Percentiles rank a stretch among this genome's conserved stretches.
phyloP scores from a whole-genome alignment of 2,329 filamentous ascomycete genomes.

The Aspergillus ustus region DNA sequence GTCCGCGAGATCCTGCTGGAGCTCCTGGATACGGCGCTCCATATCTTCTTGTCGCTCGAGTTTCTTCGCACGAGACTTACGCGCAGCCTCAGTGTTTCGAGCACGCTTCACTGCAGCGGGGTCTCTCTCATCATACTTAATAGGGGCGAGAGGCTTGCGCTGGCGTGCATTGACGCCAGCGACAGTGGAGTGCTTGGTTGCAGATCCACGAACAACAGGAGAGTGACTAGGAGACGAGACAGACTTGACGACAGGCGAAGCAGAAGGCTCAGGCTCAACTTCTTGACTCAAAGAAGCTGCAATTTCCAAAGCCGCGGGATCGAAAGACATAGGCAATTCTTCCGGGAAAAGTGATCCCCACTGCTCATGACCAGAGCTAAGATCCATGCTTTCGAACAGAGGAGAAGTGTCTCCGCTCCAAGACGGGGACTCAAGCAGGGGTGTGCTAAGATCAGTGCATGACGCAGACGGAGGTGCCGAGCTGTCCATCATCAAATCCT shows the following conservation, averaged over 20 bases:
- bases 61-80: slow-evolving; percentile 89
- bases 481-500: slow-evolving; percentile 74
- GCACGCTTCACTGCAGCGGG: slow-evolving; percentile 87
- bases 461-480: slow-evolving; percentile 82
- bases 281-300: slow-evolving; percentile 27
- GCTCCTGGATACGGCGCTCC: slow-evolving; percentile 72
- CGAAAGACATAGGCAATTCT: slow-evolving; percentile 30
- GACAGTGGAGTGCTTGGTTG: slow-evolving; percentile 68
- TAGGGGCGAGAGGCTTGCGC: slow-evolving; percentile 79
- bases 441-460: slow-evolving; percentile 83
- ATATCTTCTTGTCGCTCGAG: slow-evolving; percentile 74
- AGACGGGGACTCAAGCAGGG: slow-evolving; percentile 75
- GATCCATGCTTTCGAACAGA: slow-evolving; percentile 66
- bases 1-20: slow-evolving; percentile 56
- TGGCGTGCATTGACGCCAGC: slow-evolving; percentile 74
- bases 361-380: slow-evolving; percentile 57
- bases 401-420: slow-evolving; percentile 79
- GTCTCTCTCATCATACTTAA: slow-evolving; percentile 76
- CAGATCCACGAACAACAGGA: slow-evolving; percentile 48
- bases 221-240: slow-evolving; percentile 48
- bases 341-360: slow-evolving; percentile 70
- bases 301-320: slow-evolving; percentile 41
- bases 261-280: slow-evolving; percentile 23
- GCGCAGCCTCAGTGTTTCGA: slow-evolving; percentile 89
- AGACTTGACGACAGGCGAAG: slow-evolving; percentile 36